Base-by-base conservation (phyloP, 2,329 filamentous ascomycete species). In the Elsinoe arachidis region DNA sequence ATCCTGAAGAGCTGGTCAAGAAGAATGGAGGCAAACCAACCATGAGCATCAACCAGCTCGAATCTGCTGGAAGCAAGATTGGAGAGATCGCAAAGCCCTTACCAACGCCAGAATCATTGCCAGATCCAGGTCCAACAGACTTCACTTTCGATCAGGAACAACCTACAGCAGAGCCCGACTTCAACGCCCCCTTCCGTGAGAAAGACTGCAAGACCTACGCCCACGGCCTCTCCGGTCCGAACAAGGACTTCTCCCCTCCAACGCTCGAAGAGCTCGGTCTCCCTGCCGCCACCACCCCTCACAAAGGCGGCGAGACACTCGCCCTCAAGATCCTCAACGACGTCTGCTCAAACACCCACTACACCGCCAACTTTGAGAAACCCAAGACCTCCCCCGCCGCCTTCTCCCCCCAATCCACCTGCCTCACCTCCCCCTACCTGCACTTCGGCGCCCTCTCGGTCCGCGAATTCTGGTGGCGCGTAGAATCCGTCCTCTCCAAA, bases 391-490 rank as follows among this genome's bases (percentile, higher is more conserved):
- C 83, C 35, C 87, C 87, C 0, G 86, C 87, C 1, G 84, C 81
- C 2, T 89, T 90, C 63, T 78, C 82, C 37, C 87, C 86, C 0
- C 85, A 86, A 66, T 80, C 85, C 0, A 90, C 87, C 0, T 90
- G 86, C 0, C 74, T 90, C 1, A 76, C 90, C 5, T 88, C 85
- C 0, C 86, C 87, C 0, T 82, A 87, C 66, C 70, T 89, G 56
- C 87, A 91, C 68, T 90, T 91, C 60, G 87, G 87, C 21, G 80
- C 82, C 10, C 74, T 91, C 7, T 84, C 81, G n/a, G 77, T 82
- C 9, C 79, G 87, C 1, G 78, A 85, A 56, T 86, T 90, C 69
- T 91, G 87, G 71, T 88, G 86, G 82, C 78, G 80, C 21, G 82
- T 83, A 0, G 79, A 84, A 65, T 82, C 84, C 23, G 77, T 86